Base-by-base conservation (phyloP, 2,329 filamentous ascomycete species). In the Berkeleyomyces rouxiae region DNA sequence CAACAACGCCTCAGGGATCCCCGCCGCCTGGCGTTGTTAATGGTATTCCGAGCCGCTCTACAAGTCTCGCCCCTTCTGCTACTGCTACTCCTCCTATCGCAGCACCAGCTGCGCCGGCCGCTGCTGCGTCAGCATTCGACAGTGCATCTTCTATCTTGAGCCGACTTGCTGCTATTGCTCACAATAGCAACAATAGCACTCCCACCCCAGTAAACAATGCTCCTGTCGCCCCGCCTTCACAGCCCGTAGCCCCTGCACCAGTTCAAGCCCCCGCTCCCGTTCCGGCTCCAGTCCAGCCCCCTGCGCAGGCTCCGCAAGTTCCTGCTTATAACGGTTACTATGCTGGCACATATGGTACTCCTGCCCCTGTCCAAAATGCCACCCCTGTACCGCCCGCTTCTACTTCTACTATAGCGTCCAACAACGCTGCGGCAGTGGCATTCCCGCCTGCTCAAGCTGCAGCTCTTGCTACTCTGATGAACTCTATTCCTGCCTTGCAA, bases 151-250 rank as follows among this genome's bases (percentile, higher is more conserved):
- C 83, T 67, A 90, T 93, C 68, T 47, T 64, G 33, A 62, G 63
- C 23, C 51, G 63, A 53, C 79, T 93, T 66, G 87, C 88, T 67
- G 88, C 88, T 70, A 87, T 93, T 74, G 87, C 87, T 46, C 86
- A 87, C 67, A 86, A 89, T 72, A 90, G 84, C 71, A 81, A 69
- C 69, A 75, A 70, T 68, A 70, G 72, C 60, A 70, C 67, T 60
- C 68, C 75, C 60, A 71, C 81, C 65, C 73, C 78, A 44, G 74
- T 77, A 57, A 74, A 79, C 61, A 73, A 75, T 70, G 69, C 73
- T 61, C 63, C 70, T 62, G 67, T 71, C 53, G 68, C 70, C 60
- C 67, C 69, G 67, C 69, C 68, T 55, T 31, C 33, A 39, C 51
- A 37, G 16, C 33, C 51, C 51, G 10, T 37, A 55, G 51, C 31